Conservation (phyloP, 2,329 filamentous ascomycete species). For the Botryotinia narcissicola region DNA sequence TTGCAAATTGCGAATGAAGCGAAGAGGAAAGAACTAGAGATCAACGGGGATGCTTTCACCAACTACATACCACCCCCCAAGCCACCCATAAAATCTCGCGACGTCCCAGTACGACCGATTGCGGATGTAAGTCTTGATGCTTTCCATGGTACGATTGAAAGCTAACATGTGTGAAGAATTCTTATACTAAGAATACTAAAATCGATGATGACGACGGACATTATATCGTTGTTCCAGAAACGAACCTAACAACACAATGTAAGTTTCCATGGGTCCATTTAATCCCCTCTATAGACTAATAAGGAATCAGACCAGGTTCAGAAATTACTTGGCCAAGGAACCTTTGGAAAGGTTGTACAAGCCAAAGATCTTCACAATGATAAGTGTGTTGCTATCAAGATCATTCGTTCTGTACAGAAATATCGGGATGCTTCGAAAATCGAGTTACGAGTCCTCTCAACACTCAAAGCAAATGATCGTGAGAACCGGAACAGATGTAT, state of each 20-base stretch:
- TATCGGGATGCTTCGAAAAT: constrained; percentile 96
- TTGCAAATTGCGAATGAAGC: constrained; percentile 80
- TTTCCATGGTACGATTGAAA: constrained; percentile 13
- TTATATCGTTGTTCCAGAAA: constrained; percentile 88
- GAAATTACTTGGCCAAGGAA: constrained; percentile 90
- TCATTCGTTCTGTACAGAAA: constrained; percentile 97
- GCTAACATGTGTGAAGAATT: constrained; percentile 35
- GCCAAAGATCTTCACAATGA: constrained; percentile 72
- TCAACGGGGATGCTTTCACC: constrained; percentile 66
- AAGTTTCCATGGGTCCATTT: constrained; percentile 43
- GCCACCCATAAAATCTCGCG: constrained; percentile 85
- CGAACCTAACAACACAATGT: constrained; percentile 87
- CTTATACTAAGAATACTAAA: constrained; percentile 61
- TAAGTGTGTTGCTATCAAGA: constrained; percentile 88
- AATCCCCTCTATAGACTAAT: neutral
- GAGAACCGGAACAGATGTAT: constrained; percentile 96
- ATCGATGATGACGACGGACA: constrained; percentile 97
- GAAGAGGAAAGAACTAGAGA: constrained; percentile 72
- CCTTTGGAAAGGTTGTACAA: constrained; percentile 97
- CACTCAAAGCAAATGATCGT: constrained; percentile 85
- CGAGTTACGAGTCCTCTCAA: constrained; percentile 88
- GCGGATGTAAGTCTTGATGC: constrained; percentile 54
- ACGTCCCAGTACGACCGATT: constrained; percentile 64
- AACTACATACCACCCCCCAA: constrained; percentile 84
- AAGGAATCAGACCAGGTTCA: constrained; percentile 71